Conservation (phyloP, 495 filamentous ascomycete species). For the Podospora didyma region DNA sequence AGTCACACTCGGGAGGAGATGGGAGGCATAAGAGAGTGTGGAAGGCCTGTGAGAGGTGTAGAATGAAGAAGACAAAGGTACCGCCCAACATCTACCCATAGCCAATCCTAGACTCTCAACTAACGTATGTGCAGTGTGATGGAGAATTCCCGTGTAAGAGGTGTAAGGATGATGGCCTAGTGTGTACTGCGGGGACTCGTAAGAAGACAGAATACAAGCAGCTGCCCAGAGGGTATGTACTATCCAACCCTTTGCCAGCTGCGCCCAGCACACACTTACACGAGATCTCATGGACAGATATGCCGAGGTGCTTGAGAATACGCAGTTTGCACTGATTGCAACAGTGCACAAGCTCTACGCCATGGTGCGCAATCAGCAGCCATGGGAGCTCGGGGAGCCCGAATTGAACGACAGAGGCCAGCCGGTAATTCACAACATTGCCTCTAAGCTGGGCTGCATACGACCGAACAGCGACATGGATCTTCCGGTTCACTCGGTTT, state of each 20-base stretch:
- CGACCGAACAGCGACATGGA: slow-evolving; percentile 51
- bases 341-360: slow-evolving; percentile 56
- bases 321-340: slow-evolving; percentile 52
- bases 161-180: slow-evolving; percentile 59
- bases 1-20: slow-evolving; percentile 31
- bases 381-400: slow-evolving; percentile 53
- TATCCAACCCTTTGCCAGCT: background rate
- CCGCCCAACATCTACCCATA: background rate
- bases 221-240: slow-evolving; percentile 45
- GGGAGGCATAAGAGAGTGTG: slow-evolving; percentile 61
- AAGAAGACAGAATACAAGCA: slow-evolving; percentile 60
- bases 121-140: slow-evolving; percentile 48
- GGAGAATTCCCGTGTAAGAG: slow-evolving; percentile 63
- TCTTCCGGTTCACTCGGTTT: slow-evolving; percentile 47
- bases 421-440: slow-evolving; percentile 55
- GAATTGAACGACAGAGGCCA: slow-evolving; percentile 54
- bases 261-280: slow-evolving; percentile 18
- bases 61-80: slow-evolving; percentile 71
- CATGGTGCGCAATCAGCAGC: slow-evolving; percentile 51
- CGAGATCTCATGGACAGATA: slow-evolving; percentile 31
- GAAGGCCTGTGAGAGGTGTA: slow-evolving; percentile 67
- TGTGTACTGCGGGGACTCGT: slow-evolving; percentile 54
- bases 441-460: slow-evolving; percentile 53
- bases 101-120: slow-evolving; percentile 10
- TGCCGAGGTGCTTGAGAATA: slow-evolving; percentile 55